Evolutionary conservation across 495 filamentous ascomycete species (phyloP), one percentile per base, ranked within the genome.

Genomic region (Aspergillus taichungensis): DNA sequence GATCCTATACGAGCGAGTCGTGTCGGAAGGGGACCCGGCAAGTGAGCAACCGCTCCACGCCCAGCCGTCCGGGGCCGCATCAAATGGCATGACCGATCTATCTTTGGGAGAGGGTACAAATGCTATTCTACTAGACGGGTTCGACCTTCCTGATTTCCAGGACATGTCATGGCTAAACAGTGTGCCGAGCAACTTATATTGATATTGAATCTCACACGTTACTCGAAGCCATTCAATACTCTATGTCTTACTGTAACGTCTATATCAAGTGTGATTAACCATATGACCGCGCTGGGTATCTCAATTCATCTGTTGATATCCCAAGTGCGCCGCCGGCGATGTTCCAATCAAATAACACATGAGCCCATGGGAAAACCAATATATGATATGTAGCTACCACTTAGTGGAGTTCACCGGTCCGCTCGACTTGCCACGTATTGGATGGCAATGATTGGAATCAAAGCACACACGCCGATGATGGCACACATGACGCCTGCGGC

Each of bases 101-200:
- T 55, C 61, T 0, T 49, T 64, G 11, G 63, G 59, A 11, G 63
- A 63, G 37, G 57, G 56, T 5, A 53, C 64, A 34, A 56, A 59
- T 49, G 45, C 56, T 0, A 48, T 50, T n/a, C 43, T 64, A 6
- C 30, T 67, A n/a, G 62, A 65, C 18, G 43, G 45, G 0, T 56
- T 65, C 42, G 64, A 67, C 18, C 33, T 63, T 3, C 51, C 56
- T 1, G 64, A 67, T 30, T 63, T 67, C 33, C 61, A 63, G 36
- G 62, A 67, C 40, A 67, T 67, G 62, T 65, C 62, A 11, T 67
- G 64, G 64, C 34, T 67, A 3, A 63, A 67, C 18, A 67, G 64
- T 29, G 64, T 67, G 8, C 62, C 64, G 4, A 67, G 60, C 35
- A 63, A 56, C 45, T 40, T 67, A 1, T 60, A 51, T 27, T 57